Conservation (phyloP, 352 stramenopile genomes). For the Thalassiosira mediterranea region DNA sequence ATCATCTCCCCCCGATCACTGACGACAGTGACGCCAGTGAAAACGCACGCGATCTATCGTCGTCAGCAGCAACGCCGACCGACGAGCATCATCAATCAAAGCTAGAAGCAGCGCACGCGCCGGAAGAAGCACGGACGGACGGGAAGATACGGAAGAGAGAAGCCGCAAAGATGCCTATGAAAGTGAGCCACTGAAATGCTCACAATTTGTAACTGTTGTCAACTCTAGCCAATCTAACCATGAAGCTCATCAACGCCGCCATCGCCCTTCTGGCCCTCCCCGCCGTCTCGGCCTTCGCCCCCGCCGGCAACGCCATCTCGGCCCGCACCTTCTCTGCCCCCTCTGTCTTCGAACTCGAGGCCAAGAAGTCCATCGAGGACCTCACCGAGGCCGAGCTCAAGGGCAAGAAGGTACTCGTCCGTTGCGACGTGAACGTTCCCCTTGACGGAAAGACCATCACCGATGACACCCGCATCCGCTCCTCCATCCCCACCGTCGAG, state of each 20-base stretch:
- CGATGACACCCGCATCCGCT: slow-evolving; percentile 95
- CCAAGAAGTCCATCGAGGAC: slow-evolving; percentile 84
- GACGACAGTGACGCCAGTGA: no score
- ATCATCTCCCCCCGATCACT: no score
- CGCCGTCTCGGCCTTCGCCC: slow-evolving; percentile 40
- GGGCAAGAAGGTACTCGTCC: slow-evolving; percentile 79
- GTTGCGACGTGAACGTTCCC: slow-evolving; percentile 84
- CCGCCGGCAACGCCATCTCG: slow-evolving; percentile 46
- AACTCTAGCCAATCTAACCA: slow-evolving; percentile 13
- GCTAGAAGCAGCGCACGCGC: no score
- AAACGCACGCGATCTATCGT: no score
- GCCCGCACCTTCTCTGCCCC: slow-evolving; percentile 45
- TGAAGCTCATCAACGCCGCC: slow-evolving; percentile 46
- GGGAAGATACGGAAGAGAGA: no score
- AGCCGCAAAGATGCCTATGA: no score
- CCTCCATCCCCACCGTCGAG: slow-evolving; percentile 94
- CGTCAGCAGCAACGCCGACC: no score
- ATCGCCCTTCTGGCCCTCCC: slow-evolving; percentile 44
- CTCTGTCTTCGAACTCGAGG: slow-evolving; percentile 69
- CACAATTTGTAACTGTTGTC: slow-evolving; percentile 15
- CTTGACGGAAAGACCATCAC: slow-evolving; percentile 94
- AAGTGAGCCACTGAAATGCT: no score
- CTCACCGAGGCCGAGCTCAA: slow-evolving; percentile 90
- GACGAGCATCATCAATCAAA: no score
- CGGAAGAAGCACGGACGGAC: no score